A percentile compares a stretch with the other conserved stretches of the same genome.
These are phyloP conservation scores for Crithidia acanthocephali DNA, from an alignment of 208 protist genomes.

Conservation along the genomic window DNA sequence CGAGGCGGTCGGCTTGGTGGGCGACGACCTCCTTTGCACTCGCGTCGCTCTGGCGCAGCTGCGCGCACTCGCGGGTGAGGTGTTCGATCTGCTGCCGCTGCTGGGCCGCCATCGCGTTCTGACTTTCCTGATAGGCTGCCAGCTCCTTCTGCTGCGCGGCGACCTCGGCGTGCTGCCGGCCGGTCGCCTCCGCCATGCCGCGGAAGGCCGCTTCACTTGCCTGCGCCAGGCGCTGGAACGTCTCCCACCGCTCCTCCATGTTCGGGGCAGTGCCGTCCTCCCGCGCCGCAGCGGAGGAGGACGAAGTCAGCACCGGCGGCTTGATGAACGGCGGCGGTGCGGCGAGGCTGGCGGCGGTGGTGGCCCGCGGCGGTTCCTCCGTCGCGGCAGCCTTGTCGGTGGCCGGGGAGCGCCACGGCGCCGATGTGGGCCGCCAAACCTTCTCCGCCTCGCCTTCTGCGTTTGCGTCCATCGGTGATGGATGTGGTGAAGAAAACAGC, in stretches of 20 bases:
- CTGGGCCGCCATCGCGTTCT: conserved; percentile 16
- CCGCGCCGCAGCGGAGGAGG: background rate
- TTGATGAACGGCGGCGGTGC: conserved; percentile 18
- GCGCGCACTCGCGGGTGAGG: conserved; percentile 28
- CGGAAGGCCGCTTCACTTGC: conserved; percentile 29
- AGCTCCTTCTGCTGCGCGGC: conserved; percentile 32
- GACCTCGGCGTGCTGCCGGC: conserved; percentile 12
- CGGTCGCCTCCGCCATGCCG: conserved; percentile 10
- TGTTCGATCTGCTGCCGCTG: conserved; percentile 30
- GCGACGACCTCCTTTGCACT: conserved; percentile 32
- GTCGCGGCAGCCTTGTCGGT: background rate
- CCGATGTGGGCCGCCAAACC: conserved; percentile 26
- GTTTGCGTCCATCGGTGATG: background rate
- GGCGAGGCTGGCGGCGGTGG: background rate
- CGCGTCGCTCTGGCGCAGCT: conserved; percentile 32
- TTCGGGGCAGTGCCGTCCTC: background rate
- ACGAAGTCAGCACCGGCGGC: conserved; percentile 20
- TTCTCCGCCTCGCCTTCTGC: conserved; percentile 3
- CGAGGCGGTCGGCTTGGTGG: conserved; percentile 35
- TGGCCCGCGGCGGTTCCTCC: too few species aligned
- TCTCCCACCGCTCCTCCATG: conserved; percentile 32
- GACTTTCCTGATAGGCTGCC: conserved; percentile 34
- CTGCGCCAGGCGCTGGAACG: conserved; percentile 28
- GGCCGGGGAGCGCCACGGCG: conserved; percentile 18
- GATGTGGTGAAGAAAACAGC: background rate